Evolutionary conservation across 352 stramenopile species (phyloP), one percentile per base, ranked within the genome.

Genomic region (Phytophthora boehmeriae): DNA sequence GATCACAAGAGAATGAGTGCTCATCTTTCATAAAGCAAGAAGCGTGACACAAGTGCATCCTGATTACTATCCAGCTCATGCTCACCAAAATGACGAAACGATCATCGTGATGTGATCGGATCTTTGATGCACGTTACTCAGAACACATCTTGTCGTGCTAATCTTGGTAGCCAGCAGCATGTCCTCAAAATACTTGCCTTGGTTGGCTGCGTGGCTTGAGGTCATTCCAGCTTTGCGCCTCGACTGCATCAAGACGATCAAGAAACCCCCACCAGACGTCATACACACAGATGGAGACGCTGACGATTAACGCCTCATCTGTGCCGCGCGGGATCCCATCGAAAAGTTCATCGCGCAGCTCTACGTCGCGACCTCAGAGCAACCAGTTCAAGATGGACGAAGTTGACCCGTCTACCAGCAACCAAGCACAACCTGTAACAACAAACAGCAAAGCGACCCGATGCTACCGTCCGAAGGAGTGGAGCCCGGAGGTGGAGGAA

Each of bases 391-490:
- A 86, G 22, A 83, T 88, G 79, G 75, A 89, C 47, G 79, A 82
- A 32, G 68, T 63, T 8, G 71, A 75, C 49, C 54, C 68, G 1
- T 66, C 64, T 2, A 63, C 66, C 30, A 59, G 68, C 46, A 61
- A 71, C 28, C 54, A 74, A 25, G 27, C 49, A 71, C 68, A 64
- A 19, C 73, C 78, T n/a, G 62, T 90, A 19, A 32, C 82, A 44
- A 81, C 71, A 13, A 82, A 54, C 44, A 69, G 68, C 41, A 90
- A 89, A 45, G 76, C 83, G 13, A 84, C 69, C 8, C 73, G 74
- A 17, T 90, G 80, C 65, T 80, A 83, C 48, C 78, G 86, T 20
- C 78, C 76, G 0, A 90, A 92, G 44, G 78, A 89, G 39, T 92
- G 86, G 83, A 85, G 63, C 27, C 63, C 69, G 1, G 77, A 89